Evolutionary conservation across 768 basidiomycete species (phyloP).

Genomic region (Macrolepiota fuliginosa): DNA sequence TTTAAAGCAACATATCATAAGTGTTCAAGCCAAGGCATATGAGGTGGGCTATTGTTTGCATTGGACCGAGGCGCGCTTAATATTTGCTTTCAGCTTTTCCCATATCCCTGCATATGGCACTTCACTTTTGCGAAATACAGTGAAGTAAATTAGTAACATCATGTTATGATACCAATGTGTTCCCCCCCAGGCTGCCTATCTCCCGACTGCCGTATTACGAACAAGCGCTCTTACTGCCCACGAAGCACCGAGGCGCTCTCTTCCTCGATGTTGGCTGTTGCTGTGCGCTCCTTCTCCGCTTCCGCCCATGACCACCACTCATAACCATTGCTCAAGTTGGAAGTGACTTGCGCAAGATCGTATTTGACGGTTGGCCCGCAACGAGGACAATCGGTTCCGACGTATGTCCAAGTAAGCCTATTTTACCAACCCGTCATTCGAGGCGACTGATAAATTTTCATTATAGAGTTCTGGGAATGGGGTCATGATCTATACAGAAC

Average conservation of each 20-base stretch:
- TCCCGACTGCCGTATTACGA: conserved; percentile 31
- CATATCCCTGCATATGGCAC: conserved; percentile 34
- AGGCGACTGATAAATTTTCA: not conserved
- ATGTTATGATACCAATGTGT: not conserved
- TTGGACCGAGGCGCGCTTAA: not conserved
- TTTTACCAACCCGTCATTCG: not conserved
- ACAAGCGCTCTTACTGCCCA: conserved; percentile 25
- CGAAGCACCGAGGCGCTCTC: conserved; percentile 25
- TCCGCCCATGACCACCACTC: not conserved
- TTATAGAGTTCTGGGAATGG: conserved; percentile 54
- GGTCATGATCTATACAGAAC: conserved; percentile 61
- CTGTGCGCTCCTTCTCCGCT: conserved; percentile 25
- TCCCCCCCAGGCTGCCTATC: conserved; percentile 26
- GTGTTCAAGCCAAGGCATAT: conserved; percentile 29
- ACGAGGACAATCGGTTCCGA: conserved; percentile 35
- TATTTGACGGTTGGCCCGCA: conserved; percentile 37
- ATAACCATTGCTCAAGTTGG: conserved; percentile 28
- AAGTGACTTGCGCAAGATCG: conserved; percentile 35
- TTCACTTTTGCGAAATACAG: conserved; percentile 34
- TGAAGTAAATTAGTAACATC: not conserved
- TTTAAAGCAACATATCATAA: conserved; percentile 30
- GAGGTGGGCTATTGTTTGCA: conserved; percentile 15
- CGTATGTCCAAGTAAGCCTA: conserved; percentile 21
- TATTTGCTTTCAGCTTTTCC: conserved; percentile 20
- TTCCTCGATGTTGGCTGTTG: conserved; percentile 43